Evolutionary conservation across 805 yeast species (phyloP), one percentile per base, ranked within the genome.

Genomic region (Saccharomycopsis oosterbeekiorum): DNA sequence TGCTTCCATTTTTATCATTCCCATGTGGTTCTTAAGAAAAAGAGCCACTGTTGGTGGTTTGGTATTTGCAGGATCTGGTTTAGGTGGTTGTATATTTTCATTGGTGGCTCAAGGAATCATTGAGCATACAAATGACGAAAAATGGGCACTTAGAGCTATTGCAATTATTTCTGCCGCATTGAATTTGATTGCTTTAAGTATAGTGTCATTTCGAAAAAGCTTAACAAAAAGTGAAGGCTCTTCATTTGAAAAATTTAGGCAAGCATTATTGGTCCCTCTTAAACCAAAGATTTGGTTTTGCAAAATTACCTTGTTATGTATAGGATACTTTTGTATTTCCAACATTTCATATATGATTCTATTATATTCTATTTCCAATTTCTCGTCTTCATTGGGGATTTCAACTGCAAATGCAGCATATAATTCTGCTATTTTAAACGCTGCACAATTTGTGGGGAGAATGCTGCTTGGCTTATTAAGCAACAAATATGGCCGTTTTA

Each of bases 21-120:
- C 86, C 0, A 74, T 79, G 8, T 83, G 86, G 86, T 83, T 83
- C 68, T 68, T 78, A 54, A 75, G 75, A 41, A 73, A 71, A 41
- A 72, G 81, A 59, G 80, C 82, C 1, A 70, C 79, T 12, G 82
- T 84, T 1, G 74, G 77, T 67, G 84, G 85, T 4, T 68, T 80
- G 29, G 75, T 80, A 1, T 72, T 78, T 29, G 67, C 77, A 24
- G 86, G 85, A 10, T 75, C 83, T 3, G 85, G 85, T 47, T 65
- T 80, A 1, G 83, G 84, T 39, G 85, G 84, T 62, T 74, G 80
- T 9, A 67, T 73, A 0, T 76, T 74, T 60, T 71, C 81, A 5
- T 67, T 80, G 57, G 71, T 80, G 0, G 71, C 73, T 11, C 74
- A 78, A 59, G 74, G 75, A 15, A 69, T 81, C 62, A 76, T 81